Evolutionary conservation across 2,329 filamentous ascomycete species (phyloP).

Genomic region (Fusarium compactum): DNA sequence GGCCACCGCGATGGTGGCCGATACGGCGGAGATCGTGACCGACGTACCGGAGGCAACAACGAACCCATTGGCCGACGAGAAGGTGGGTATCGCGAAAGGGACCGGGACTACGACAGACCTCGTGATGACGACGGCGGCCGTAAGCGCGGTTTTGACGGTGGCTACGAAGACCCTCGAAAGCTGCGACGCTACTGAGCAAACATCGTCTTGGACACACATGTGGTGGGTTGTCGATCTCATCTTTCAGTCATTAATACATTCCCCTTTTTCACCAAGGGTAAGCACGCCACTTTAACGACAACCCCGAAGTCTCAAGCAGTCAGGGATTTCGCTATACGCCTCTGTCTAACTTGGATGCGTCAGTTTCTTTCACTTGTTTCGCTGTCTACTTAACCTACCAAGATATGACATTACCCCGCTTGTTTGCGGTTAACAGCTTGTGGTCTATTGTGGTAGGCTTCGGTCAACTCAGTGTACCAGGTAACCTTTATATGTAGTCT

Average conservation of each 20-base stretch:
- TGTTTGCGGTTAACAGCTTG: neutral
- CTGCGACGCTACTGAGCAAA: conserved; percentile 68
- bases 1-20: conserved; percentile 61
- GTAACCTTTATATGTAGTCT: conserved; percentile 49
- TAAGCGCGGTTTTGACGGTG: conserved; percentile 80
- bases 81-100: conserved; percentile 65
- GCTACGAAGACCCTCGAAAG: conserved; percentile 82
- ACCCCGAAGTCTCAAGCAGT: conserved; percentile 6
- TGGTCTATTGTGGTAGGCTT: conserved; percentile 16
- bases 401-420: conserved; percentile 2
- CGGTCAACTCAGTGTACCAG: conserved; percentile 39
- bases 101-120: conserved; percentile 66
- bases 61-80: conserved; percentile 81
- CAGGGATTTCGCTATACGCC: conserved; percentile 2
- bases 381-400: conserved; percentile 22
- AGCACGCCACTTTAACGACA: conserved; percentile 29
- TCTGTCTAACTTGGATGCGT: neutral
- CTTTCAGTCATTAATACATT: conserved; percentile 36
- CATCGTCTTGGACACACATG: conserved; percentile 19
- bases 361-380: neutral
- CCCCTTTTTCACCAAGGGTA: conserved; percentile 43
- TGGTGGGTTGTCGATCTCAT: conserved; percentile 45
- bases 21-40: conserved; percentile 57
- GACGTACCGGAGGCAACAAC: conserved; percentile 80
- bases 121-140: conserved; percentile 67